These are phyloP conservation scores for Cyamopsis tetragonoloba DNA, from an alignment of 306 rosid species.

Conservation along the genomic window DNA sequence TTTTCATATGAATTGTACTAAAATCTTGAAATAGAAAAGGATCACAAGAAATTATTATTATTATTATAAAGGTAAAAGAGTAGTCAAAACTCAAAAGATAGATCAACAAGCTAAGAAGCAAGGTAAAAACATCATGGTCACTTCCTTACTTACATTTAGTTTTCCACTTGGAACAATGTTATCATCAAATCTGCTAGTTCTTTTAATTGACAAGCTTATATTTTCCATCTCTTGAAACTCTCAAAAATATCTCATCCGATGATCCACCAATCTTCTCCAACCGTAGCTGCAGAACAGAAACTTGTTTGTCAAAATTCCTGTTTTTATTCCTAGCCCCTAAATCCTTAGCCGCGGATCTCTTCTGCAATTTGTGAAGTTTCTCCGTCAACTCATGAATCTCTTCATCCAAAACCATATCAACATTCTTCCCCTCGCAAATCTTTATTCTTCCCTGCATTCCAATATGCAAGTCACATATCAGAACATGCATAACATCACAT, in stretches of 20 bases:
- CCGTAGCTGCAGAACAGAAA: conserved; percentile 46
- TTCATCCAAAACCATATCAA: conserved; percentile 49
- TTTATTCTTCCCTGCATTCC: conserved; percentile 64
- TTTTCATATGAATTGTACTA: background rate
- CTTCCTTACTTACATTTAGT: conserved; percentile 51
- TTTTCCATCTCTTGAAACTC: conserved; percentile 66
- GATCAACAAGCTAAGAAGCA: background rate
- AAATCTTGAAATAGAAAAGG: background rate
- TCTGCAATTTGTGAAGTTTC: conserved; percentile 63
- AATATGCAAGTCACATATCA: conserved; percentile 20
- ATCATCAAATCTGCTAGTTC: conserved; percentile 33
- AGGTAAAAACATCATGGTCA: background rate
- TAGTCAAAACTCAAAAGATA: background rate
- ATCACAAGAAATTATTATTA: background rate
- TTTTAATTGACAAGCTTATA: conserved; percentile 46
- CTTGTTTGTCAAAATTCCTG: conserved; percentile 64
- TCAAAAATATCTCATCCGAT: conserved; percentile 47
- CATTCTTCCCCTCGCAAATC: conserved; percentile 54
- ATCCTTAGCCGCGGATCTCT: conserved; percentile 43
- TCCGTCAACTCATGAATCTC: conserved; percentile 58
- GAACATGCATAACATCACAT: background rate
- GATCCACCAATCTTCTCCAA: conserved; percentile 55
- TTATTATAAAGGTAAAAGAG: background rate
- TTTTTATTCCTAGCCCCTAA: conserved; percentile 24
- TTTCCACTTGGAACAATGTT: conserved; percentile 50